These are phyloP conservation scores for Cladorrhinum samala DNA, from an alignment of 495 filamentous ascomycete genomes.

Conservation along the genomic window DNA sequence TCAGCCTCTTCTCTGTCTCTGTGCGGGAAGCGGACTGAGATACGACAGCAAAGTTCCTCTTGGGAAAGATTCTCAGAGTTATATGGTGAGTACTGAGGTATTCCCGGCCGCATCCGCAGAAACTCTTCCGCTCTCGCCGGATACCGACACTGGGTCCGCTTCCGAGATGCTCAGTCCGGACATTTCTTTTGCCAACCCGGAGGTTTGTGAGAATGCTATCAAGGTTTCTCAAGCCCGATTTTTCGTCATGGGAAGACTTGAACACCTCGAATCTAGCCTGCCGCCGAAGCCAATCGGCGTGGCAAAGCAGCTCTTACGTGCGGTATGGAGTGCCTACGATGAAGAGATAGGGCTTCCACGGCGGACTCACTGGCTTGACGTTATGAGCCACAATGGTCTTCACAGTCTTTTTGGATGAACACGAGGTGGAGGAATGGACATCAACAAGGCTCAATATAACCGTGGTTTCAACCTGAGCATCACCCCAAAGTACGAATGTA, in stretches of 20 bases:
- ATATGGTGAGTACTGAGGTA: constrained; percentile 16
- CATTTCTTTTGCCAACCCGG: background rate
- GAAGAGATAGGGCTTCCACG: constrained; percentile 23
- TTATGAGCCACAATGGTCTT: constrained; percentile 28
- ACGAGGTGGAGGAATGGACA: background rate
- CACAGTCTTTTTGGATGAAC: constrained; percentile 29
- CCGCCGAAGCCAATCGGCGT: constrained; percentile 30
- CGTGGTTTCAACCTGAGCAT: background rate
- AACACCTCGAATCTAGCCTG: constrained; percentile 23
- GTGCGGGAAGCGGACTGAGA: constrained; percentile 27
- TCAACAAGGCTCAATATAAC: background rate
- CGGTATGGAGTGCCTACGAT: constrained; percentile 30
- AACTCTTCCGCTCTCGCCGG: background rate
- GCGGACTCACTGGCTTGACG: constrained; percentile 31
- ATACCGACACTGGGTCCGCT: background rate
- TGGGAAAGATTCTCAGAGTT: constrained; percentile 9
- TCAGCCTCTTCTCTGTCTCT: constrained; percentile 30
- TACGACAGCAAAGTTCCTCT: constrained; percentile 22
- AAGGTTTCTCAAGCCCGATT: constrained; percentile 22
- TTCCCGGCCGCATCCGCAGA: background rate
- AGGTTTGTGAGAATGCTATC: constrained; percentile 14
- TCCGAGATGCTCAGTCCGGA: background rate
- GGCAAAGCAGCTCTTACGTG: constrained; percentile 27
- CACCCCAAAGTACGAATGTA: too few species aligned
- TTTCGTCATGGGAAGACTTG: constrained; percentile 23